Evolutionary conservation across 2,329 filamentous ascomycete genomes (phyloP).

Genomic region (Coniochaeta sp.): DNA sequence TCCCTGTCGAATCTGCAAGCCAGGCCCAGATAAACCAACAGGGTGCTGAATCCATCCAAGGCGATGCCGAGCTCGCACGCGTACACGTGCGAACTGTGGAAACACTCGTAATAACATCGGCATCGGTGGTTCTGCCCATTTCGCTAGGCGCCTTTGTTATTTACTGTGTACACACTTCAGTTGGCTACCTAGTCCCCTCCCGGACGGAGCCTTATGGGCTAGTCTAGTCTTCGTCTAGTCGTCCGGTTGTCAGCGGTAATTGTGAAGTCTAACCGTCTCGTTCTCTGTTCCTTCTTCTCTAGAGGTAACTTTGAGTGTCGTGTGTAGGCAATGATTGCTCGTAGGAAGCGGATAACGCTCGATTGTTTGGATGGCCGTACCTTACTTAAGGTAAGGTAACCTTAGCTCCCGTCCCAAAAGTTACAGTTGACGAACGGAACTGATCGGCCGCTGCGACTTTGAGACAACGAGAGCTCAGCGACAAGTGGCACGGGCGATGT

Average conservation of each 20-base stretch:
- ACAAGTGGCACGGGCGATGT: neutral
- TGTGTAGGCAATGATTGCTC: no score
- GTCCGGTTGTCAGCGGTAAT: no score
- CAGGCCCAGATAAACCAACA: neutral
- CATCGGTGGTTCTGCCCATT: neutral
- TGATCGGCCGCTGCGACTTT: neutral
- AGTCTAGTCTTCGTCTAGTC: no score
- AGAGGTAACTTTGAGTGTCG: no score
- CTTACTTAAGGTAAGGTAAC: no score
- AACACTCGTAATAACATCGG: neutral
- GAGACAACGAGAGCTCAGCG: neutral
- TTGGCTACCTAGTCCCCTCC: no score
- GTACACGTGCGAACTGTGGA: neutral
- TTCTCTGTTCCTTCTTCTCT: no score
- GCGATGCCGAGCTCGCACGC: neutral
- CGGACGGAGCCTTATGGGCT: neutral
- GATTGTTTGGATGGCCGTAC: no score
- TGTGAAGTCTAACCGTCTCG: no score
- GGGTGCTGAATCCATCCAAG: neutral
- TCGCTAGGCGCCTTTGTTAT: neutral
- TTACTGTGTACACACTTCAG: no score
- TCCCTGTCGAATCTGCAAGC: neutral
- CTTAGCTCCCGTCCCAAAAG: no score
- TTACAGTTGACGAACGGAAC: neutral
- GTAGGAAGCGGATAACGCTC: no score